Percentiles rank a stretch among this genome's conserved stretches.
Evolutionary conservation across 2,329 filamentous ascomycete genomes (phyloP).

Genomic region (Scedosporium minutisporum): DNA sequence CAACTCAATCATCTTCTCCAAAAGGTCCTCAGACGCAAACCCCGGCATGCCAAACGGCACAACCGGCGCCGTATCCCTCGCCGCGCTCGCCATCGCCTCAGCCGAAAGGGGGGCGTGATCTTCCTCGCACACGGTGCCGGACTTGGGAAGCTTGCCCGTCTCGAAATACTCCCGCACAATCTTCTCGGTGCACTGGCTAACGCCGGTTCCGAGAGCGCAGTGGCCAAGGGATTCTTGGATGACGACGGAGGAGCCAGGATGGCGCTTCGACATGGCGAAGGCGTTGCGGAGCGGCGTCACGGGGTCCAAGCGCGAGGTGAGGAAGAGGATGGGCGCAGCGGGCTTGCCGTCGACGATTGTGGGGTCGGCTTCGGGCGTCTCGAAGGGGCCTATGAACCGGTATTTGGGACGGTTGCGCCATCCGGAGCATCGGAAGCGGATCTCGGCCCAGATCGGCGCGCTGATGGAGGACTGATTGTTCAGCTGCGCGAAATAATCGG

Average conservation of each 20-base stretch:
- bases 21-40: background rate
- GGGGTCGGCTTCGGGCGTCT: slow-evolving; percentile 16
- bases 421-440: slow-evolving; percentile 29
- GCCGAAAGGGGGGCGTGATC: background rate
- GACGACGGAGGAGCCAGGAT: slow-evolving; percentile 19
- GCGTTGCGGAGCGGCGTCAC: slow-evolving; percentile 34
- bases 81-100: background rate
- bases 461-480: slow-evolving; percentile 18
- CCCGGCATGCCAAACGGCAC: background rate
- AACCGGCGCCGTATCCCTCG: background rate
- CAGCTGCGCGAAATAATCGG: slow-evolving; percentile 19
- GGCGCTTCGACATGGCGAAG: slow-evolving; percentile 15
- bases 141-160: slow-evolving; percentile 17
- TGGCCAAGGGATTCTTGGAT: slow-evolving; percentile 22
- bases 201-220: slow-evolving; percentile 9
- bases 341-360: slow-evolving; percentile 21
- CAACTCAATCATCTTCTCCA: background rate
- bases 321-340: slow-evolving; percentile 31
- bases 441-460: slow-evolving; percentile 22
- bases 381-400: slow-evolving; percentile 28
- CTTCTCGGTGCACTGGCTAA: slow-evolving; percentile 13
- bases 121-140: slow-evolving; percentile 13
- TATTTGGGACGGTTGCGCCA: slow-evolving; percentile 28
- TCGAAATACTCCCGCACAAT: slow-evolving; percentile 19
- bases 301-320: slow-evolving; percentile 33